phyloP scores from a whole-genome alignment of 768 basidiomycete species.

The Amyloporia xantha region DNA sequence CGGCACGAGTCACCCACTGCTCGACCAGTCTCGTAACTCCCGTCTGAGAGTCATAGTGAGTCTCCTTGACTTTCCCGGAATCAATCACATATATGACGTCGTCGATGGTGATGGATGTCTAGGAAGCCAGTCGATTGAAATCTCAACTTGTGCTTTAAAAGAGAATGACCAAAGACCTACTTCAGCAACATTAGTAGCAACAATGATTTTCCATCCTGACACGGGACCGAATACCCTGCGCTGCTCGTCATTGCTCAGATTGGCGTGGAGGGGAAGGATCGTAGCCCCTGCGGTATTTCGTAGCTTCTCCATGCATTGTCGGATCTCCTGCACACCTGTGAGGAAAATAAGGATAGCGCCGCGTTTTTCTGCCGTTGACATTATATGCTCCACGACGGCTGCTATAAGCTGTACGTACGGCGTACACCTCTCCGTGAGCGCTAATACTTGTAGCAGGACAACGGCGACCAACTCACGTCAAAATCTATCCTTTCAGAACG shows the following conservation, averaged over 20 bases:
- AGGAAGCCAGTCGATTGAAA: not conserved
- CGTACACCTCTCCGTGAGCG: not conserved
- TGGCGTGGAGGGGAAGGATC: constrained; percentile 82
- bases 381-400: constrained; percentile 56
- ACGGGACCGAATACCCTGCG: constrained; percentile 62
- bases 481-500: constrained; percentile 67
- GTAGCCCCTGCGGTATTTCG: constrained; percentile 28
- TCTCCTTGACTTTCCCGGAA: constrained; percentile 81
- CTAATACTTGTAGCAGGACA: not conserved
- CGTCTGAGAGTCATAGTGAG: constrained; percentile 59
- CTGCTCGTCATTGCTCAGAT: constrained; percentile 82
- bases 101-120: constrained; percentile 90
- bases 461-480: constrained; percentile 40
- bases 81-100: constrained; percentile 85
- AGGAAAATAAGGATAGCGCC: constrained; percentile 84
- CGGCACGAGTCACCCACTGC: constrained; percentile 71
- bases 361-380: constrained; percentile 36
- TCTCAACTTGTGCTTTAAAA: not conserved
- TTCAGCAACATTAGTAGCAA: constrained; percentile 89
- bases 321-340: constrained; percentile 86
- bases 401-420: constrained; percentile 49
- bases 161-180: constrained; percentile 29
- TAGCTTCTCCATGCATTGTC: constrained; percentile 64
- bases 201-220: constrained; percentile 74
- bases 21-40: constrained; percentile 76